These are phyloP conservation scores for Cantharellus cinnabarinus DNA, from an alignment of 768 basidiomycete species.

Conservation along the genomic window DNA sequence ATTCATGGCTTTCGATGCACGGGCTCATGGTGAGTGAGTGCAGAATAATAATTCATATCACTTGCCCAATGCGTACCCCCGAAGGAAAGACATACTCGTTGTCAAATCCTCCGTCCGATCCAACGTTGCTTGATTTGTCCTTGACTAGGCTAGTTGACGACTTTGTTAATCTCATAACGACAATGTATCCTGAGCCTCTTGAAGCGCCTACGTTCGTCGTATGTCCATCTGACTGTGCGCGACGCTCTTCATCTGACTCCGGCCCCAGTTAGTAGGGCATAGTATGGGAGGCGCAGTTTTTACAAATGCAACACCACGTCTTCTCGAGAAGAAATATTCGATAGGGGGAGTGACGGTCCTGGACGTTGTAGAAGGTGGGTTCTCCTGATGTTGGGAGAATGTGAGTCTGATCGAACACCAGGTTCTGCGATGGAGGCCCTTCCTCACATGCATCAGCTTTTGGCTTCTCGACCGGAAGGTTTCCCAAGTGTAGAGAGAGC, in stretches of 20 bases:
- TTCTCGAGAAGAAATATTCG: conserved; percentile 48
- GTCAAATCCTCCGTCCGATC: conserved; percentile 17
- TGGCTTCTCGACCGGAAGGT: conserved; percentile 67
- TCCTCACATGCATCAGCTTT: conserved; percentile 74
- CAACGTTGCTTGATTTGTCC: conserved; percentile 32
- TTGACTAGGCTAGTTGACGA: conserved; percentile 56
- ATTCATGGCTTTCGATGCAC: conserved; percentile 59
- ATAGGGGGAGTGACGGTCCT: conserved; percentile 63
- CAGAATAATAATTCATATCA: not conserved
- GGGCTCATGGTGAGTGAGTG: conserved; percentile 57
- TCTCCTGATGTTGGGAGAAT: not conserved
- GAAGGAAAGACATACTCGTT: conserved; percentile 45
- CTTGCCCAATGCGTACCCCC: not conserved
- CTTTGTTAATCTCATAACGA: conserved; percentile 44
- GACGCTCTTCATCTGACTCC: not conserved
- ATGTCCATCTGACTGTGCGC: conserved; percentile 12
- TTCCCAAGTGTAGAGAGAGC: conserved; percentile 72
- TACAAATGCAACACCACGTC: conserved; percentile 40
- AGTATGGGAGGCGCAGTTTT: conserved; percentile 93
- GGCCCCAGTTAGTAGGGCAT: conserved; percentile 61
- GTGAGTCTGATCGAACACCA: conserved; percentile 14
- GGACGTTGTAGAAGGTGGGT: conserved; percentile 76
- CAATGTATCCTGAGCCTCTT: conserved; percentile 44
- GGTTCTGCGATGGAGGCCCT: conserved; percentile 87
- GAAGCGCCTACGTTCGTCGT: conserved; percentile 59